These are phyloP conservation scores for Cryptococcus deneoformans DNA, from an alignment of 1,284 basidiomycete genomes.

Conservation along the genomic window DNA sequence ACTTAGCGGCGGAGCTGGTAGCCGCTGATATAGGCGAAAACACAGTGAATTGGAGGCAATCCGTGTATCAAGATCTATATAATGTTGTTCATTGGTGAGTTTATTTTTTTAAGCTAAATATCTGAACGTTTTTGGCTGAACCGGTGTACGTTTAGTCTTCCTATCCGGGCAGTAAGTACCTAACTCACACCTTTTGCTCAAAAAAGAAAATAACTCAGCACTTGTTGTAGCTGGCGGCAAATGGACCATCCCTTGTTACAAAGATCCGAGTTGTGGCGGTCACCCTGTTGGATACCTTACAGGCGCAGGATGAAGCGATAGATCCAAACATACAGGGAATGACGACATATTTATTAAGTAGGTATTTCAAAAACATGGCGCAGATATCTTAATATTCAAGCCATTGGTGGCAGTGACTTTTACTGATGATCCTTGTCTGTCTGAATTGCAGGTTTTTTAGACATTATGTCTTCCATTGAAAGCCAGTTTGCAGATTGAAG, in stretches of 20 bases:
- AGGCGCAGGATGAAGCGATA: constrained; percentile 12
- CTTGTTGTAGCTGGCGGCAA: constrained; percentile 22
- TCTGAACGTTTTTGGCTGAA: constrained; percentile 3
- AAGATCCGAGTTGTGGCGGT: constrained; percentile 29
- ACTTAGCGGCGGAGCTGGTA: constrained; percentile 22
- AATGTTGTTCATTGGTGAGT: constrained; percentile 18
- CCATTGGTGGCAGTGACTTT: no score
- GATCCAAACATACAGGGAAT: constrained; percentile 24
- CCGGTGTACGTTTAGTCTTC: constrained; percentile 9
- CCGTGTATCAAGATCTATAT: constrained; percentile 26
- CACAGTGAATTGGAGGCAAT: constrained; percentile 21
- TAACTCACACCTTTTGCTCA: not conserved
- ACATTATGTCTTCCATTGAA: no score
- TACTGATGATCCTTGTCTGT: no score
- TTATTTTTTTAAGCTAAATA: no score
- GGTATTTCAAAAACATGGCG: not conserved
- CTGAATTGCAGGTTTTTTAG: no score
- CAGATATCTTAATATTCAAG: no score
- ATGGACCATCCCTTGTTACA: constrained; percentile 26
- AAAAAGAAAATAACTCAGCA: not conserved
- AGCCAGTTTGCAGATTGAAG: no score
- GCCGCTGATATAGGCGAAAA: constrained; percentile 22
- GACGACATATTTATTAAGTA: constrained; percentile 24
- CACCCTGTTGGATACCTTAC: constrained; percentile 23
- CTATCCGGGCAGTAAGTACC: constrained; percentile 24